Evolutionary conservation across 2,329 filamentous ascomycete genomes (phyloP), one percentile per base, ranked within the genome.

Genomic region (Colletotrichum lentis): DNA sequence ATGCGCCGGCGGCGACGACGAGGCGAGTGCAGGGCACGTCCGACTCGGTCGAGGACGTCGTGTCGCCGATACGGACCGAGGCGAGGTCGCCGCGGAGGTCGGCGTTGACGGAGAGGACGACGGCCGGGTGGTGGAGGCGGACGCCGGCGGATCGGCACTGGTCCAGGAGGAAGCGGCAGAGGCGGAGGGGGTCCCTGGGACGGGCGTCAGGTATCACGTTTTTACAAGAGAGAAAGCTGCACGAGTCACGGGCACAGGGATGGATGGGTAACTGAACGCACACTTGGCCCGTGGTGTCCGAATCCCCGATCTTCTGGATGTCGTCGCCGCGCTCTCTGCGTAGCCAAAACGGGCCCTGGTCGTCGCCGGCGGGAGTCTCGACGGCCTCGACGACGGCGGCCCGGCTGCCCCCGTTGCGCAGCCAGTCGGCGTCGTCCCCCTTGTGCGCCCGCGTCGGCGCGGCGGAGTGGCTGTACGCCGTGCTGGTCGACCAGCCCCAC

Each of bases 1-100:
- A 95, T 3, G 88, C 85, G 3, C 92, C 92, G 0, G 90, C 86
- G 0, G 90, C 80, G 68, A 95, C 83, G 18, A 94, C 79, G 27
- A 95, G 76, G 12, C 86, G 85, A 0, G 85, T 86, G 73, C 90
- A 92, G 0, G 88, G 84, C 2, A 94, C 74, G 50, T 85, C 80
- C 2, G 77, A 80, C 73, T 84, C 82, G 8, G 77, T 77, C 16
- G 80, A 81, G 5, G 80, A 79, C 54, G 77, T 73, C 2, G 79
- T 78, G 64, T 83, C 80, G 11, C 80, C 73, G 3, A 91, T 80
- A 31, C 81, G 78, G 16, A 92, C 76, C 39, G 81, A 83, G 2
- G 82, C 82, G 57, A 92, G 75, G 58, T 82, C 76, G 43, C 83
- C 83, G 1, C 81, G 76, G 11, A 78, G 73, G 65, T 91, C 85